These are phyloP conservation scores for Brassica napus DNA, from an alignment of 345 rosid species.

Conservation along the genomic window Da-Ae NC_063437.1:7227501-7228000, in stretches of 20 bases:
- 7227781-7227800: no score
- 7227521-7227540: conserved; percentile 72
- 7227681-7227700: conserved; percentile 58
- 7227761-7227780: background rate
- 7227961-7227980: background rate
- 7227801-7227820: background rate
- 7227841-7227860: conserved; percentile 5
- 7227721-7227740: conserved; percentile 15
- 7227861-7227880: background rate
- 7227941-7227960: background rate
- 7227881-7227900: conserved; percentile 4
- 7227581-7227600: conserved; percentile 73
- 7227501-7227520: conserved; percentile 60
- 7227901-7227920: background rate
- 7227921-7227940: background rate
- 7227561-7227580: conserved; percentile 73
- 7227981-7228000: background rate
- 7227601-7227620: conserved; percentile 84
- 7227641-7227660: conserved; percentile 66
- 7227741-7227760: conserved; percentile 4
- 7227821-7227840: conserved; percentile 25
- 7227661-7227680: conserved; percentile 84
- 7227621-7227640: conserved; percentile 80
- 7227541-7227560: conserved; percentile 67
- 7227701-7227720: conserved; percentile 54